phyloP scores from a whole-genome alignment of 345 rosid genomes.

The Pugionium dolabratum region DNA sequence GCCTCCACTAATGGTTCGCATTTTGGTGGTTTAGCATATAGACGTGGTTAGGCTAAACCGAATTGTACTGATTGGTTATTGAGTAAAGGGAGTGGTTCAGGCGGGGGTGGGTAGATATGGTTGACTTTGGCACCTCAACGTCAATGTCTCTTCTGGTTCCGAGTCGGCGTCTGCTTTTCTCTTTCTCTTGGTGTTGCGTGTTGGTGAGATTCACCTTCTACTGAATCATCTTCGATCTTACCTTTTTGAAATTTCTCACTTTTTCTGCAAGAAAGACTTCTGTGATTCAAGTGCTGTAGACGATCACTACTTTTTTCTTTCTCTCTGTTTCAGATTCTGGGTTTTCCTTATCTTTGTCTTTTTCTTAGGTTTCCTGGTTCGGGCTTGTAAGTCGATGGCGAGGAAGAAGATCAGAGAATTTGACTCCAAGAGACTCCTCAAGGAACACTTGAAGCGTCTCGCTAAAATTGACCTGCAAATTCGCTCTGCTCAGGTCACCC shows the following conservation, averaged over 20 bases:
- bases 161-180: constrained; percentile 27
- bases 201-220: constrained; percentile 23
- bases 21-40: background rate
- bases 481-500: constrained; percentile 72
- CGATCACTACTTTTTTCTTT: background rate
- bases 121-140: constrained; percentile 22
- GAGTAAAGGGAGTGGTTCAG: constrained; percentile 16
- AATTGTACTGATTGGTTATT: constrained; percentile 22
- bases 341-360: background rate
- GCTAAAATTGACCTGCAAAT: constrained; percentile 58
- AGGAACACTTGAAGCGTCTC: constrained; percentile 73
- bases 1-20: background rate
- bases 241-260: constrained; percentile 34
- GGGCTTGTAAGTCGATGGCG: constrained; percentile 51
- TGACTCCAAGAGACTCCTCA: constrained; percentile 79
- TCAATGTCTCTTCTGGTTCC: constrained; percentile 40
- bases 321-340: constrained; percentile 26
- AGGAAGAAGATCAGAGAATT: constrained; percentile 91
- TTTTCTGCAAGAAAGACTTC: background rate
- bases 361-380: background rate
- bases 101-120: constrained; percentile 20
- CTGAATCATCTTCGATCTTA: constrained; percentile 16
- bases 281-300: background rate
- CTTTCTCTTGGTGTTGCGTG: constrained; percentile 10
- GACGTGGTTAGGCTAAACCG: constrained; percentile 5